Evolutionary conservation across 23 red algal species (phyloP).

Genomic region (Gracilariopsis chorda): DNA sequence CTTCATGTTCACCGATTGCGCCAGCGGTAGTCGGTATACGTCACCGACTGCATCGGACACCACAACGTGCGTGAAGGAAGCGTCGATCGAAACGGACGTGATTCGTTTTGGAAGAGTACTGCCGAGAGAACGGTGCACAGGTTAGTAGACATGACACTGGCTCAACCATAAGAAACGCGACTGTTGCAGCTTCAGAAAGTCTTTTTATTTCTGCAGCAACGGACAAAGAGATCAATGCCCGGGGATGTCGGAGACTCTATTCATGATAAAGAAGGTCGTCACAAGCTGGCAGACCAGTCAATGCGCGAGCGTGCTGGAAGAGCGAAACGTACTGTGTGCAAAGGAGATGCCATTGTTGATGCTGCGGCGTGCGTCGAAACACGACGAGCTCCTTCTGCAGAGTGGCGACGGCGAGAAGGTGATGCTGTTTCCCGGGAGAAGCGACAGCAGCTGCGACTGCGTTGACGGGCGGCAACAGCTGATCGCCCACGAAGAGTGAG

Average conservation of each 20-base stretch:
- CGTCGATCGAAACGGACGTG: not conserved
- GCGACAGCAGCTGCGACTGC: not conserved
- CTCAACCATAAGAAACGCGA: not conserved
- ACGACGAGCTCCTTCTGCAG: not conserved
- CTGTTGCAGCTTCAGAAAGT: not conserved
- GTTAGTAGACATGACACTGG: not conserved
- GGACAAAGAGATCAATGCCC: not conserved
- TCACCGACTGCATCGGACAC: not conserved
- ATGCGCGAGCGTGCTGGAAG: not conserved
- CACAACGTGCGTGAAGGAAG: not conserved
- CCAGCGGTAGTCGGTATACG: not conserved
- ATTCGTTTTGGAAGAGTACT: conserved; percentile 1
- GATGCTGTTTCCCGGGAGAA: not conserved
- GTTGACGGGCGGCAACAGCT: not conserved
- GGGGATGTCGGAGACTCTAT: conserved; percentile 27
- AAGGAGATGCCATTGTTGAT: not conserved
- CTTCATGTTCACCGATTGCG: not conserved
- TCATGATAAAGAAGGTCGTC: conserved; percentile 24
- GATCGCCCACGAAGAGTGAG: not conserved
- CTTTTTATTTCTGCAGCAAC: conserved; percentile 11
- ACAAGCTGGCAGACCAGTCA: not conserved
- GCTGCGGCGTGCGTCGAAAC: not conserved
- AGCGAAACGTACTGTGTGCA: not conserved
- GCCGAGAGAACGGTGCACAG: not conserved
- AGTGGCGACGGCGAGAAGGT: not conserved